Conservation (phyloP, 306 rosid genomes). For the Castanea sativa region DNA sequence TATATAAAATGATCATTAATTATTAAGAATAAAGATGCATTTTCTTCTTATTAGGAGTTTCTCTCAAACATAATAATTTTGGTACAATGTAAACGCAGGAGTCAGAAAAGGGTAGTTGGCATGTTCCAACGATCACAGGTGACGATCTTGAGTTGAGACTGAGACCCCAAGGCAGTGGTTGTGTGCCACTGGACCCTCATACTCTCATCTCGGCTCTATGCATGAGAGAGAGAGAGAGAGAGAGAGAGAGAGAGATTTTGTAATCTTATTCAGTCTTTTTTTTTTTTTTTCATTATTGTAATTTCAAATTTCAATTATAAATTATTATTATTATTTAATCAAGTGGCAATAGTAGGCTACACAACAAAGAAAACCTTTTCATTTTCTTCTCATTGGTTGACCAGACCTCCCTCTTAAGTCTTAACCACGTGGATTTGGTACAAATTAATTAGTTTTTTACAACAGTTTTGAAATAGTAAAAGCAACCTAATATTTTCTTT, state of each 20-base stretch:
- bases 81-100: conserved; percentile 49
- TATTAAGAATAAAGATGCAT: not conserved
- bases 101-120: conserved; percentile 79
- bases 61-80: conserved; percentile 1
- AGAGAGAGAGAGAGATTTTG: not conserved
- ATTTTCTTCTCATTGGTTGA: too few relatives aligned
- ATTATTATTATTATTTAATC: too few relatives aligned
- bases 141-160: conserved; percentile 55
- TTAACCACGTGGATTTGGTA: too few relatives aligned
- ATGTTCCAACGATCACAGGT: conserved; percentile 60
- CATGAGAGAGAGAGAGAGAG: not conserved
- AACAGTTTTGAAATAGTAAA: too few relatives aligned
- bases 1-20: not conserved
- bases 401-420: too few relatives aligned
- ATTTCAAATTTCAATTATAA: too few relatives aligned
- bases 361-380: too few relatives aligned
- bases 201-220: not conserved
- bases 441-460: too few relatives aligned
- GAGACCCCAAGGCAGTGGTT: conserved; percentile 79
- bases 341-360: too few relatives aligned
- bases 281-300: too few relatives aligned
- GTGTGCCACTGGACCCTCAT: conserved; percentile 63
- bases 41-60: not conserved
- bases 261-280: too few relatives aligned
- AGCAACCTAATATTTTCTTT: too few relatives aligned